These are phyloP conservation scores for Powellomyces hirtus DNA, from an alignment of 192 early-diverging fungal genomes.

Conservation along the genomic window DNA sequence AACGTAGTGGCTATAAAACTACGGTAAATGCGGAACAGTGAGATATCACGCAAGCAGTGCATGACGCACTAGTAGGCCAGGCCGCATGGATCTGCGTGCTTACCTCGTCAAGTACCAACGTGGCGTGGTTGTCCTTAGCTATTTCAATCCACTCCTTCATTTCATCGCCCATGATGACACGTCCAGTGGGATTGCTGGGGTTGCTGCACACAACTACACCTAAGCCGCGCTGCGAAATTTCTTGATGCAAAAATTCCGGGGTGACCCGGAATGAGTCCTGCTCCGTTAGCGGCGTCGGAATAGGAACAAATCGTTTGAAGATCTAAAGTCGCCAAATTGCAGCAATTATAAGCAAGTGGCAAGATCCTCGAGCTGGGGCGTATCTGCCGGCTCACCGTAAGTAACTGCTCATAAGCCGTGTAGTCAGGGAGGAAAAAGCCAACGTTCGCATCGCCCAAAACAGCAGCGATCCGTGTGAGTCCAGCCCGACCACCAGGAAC, in stretches of 20 bases:
- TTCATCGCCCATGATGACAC: constrained; percentile 45
- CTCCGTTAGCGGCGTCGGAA: constrained; percentile 50
- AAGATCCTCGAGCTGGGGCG: neutral
- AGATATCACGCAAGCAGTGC: neutral
- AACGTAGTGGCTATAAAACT: constrained; percentile 55
- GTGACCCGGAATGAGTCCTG: constrained; percentile 47
- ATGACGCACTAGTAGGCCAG: neutral
- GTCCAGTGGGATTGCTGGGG: constrained; percentile 55
- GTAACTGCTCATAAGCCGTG: constrained; percentile 28
- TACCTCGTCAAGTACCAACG: constrained; percentile 50
- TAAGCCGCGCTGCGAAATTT: constrained; percentile 47
- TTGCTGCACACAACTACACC: constrained; percentile 51
- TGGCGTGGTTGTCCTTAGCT: constrained; percentile 40
- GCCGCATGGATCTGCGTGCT: neutral
- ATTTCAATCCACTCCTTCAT: constrained; percentile 38
- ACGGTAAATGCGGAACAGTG: neutral
- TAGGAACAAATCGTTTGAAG: constrained; percentile 54
- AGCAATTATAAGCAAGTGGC: neutral
- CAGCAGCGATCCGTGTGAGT: constrained; percentile 50
- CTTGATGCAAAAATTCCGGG: constrained; percentile 37
- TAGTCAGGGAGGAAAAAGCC: constrained; percentile 57
- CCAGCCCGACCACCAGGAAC: constrained; percentile 58
- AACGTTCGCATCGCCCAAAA: constrained; percentile 50
- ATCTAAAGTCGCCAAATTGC: constrained; percentile 36
- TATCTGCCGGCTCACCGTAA: constrained; percentile 1